Percentiles rank a stretch among this genome's conserved stretches.
These are phyloP conservation scores for Exophiala bonariae DNA, from an alignment of 2,329 filamentous ascomycete species.

Conservation along the genomic window DNA sequence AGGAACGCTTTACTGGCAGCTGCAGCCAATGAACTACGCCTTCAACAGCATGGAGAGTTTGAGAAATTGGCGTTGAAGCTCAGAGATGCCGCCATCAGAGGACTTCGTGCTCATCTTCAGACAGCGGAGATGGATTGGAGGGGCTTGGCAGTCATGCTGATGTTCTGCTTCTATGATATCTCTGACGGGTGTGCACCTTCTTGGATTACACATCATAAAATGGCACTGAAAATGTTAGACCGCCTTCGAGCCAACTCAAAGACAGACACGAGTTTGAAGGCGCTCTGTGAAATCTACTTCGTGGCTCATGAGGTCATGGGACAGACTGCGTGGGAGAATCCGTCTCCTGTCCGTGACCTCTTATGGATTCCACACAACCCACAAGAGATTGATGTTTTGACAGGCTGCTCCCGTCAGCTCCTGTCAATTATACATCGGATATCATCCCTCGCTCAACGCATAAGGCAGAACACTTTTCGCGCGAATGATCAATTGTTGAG, in stretches of 20 bases:
- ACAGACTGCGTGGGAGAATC: slow-evolving; percentile 22
- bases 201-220: slow-evolving; percentile 35
- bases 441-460: no score
- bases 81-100: slow-evolving; percentile 30
- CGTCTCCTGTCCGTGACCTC: no score
- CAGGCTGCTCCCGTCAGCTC: no score
- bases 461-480: no score
- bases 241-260: slow-evolving; percentile 14
- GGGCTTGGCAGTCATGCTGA: slow-evolving; percentile 33
- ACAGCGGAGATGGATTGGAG: slow-evolving; percentile 25
- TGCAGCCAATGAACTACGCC: slow-evolving; percentile 32
- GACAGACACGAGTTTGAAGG: slow-evolving; percentile 25
- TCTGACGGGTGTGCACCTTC: slow-evolving; percentile 34
- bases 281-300: slow-evolving; percentile 34
- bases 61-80: slow-evolving; percentile 29
- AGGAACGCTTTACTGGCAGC: slow-evolving; percentile 32
- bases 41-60: slow-evolving; percentile 29
- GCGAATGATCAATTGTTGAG: no score
- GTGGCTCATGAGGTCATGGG: slow-evolving; percentile 37
- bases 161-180: slow-evolving; percentile 38
- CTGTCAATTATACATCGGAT: no score
- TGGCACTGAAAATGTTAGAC: slow-evolving; percentile 31
- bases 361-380: no score
- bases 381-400: no score
- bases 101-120: slow-evolving; percentile 28